Evolutionary conservation across 208 protist genomes (phyloP), one percentile per base, ranked within the genome.

Genomic region (Leishmania martiniquensis): DNA sequence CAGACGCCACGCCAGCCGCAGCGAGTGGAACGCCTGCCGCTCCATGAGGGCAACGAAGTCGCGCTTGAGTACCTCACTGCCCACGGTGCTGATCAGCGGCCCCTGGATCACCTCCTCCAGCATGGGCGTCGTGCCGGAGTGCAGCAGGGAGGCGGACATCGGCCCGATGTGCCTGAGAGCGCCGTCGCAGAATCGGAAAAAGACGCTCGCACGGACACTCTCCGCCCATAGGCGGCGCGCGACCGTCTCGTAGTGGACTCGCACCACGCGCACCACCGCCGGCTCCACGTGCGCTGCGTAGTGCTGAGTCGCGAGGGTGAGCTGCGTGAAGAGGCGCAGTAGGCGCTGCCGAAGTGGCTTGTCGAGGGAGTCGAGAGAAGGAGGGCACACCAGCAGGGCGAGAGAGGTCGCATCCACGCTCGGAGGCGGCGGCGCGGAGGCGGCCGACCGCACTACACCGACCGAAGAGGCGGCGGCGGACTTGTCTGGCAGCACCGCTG

Each of bases 271-370:
- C 25, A 94, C 72, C 37, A 90, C 78, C 45, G 81, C 71, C 9
- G 87, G 89, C 72, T 96, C 85, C 57, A 93, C 76, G 9, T 71
- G 82, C 20, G 83, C 42, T 54, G 81, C 78, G 82, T 94, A 96
- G 51, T 84, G 62, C 78, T 92, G 79, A 20, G 87, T 72, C 42
- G 83, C 87, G 13, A 82, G 66, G 72, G 82, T 86, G 4, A 94
- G 77, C 70, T 89, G 79, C 15, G 81, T 86, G 63, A 94, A 91
- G 54, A 85, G 72, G 29, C 75, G 81, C 20, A 94, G 62, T 39
- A 80, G 68, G 3, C 76, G 72, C 37, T 65, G 74, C 13, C 78
- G 82, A 12, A 79, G 74, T 5, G 67, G 62, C 20, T 55, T 66
- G 63, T 72, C 72, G 12, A 82, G 71, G 22, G 68, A 57, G 22